Conservation (phyloP, 1,284 basidiomycete species). For the Cystobasidium pallidum region DNA sequence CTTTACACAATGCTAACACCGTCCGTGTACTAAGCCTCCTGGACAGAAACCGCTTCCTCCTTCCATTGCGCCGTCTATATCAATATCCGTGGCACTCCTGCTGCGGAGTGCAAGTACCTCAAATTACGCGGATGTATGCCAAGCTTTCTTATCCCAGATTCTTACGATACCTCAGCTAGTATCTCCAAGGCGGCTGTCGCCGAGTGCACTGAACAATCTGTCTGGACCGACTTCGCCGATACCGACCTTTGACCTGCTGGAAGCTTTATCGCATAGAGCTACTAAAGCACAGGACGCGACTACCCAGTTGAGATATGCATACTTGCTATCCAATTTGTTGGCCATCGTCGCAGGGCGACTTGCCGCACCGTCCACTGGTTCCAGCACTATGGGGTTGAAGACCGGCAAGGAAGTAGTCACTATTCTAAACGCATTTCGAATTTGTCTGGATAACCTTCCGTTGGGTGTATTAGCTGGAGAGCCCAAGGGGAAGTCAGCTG, state of each 20-base stretch:
- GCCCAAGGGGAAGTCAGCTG: conserved; percentile 45
- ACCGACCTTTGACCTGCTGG: conserved; percentile 42
- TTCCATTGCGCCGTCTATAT: conserved; percentile 56
- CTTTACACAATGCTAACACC: too few relatives aligned
- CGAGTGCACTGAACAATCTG: conserved; percentile 41
- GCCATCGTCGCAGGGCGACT: conserved; percentile 60
- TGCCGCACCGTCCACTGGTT: conserved; percentile 51
- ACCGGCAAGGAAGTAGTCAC: conserved; percentile 60
- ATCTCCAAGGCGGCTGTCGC: conserved; percentile 65
- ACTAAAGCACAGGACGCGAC: background rate
- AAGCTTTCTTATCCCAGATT: conserved; percentile 61
- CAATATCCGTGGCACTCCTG: conserved; percentile 59
- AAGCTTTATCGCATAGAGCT: background rate
- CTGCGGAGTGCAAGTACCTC: conserved; percentile 43
- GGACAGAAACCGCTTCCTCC: conserved; percentile 53
- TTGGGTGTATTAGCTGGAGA: conserved; percentile 57
- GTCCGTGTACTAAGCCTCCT: conserved; percentile 56
- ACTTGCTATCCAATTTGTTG: conserved; percentile 69
- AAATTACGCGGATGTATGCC: conserved; percentile 41
- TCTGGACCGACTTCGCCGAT: conserved; percentile 58
- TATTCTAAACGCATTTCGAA: conserved; percentile 64
- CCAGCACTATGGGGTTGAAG: conserved; percentile 62
- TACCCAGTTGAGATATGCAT: conserved; percentile 57
- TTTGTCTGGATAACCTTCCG: conserved; percentile 65
- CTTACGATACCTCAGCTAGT: conserved; percentile 69